Conservation (phyloP, 2,329 filamentous ascomycete species). For the Polytolypa hystricis region DNA sequence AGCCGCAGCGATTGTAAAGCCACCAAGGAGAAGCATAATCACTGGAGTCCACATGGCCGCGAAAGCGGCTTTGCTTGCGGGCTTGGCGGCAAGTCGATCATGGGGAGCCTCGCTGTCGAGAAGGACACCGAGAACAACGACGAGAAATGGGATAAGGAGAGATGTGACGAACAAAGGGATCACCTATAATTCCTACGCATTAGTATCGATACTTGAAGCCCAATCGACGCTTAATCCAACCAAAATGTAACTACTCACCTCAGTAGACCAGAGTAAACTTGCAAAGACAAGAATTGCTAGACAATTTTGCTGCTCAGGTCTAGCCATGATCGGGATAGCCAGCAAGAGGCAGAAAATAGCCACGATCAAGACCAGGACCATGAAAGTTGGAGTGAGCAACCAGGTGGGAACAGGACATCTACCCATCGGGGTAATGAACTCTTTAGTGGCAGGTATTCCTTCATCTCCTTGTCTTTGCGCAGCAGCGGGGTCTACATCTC, state of each 20-base stretch:
- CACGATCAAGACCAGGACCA: slow-evolving; percentile 60
- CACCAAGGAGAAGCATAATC: slow-evolving; percentile 93
- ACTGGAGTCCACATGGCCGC: slow-evolving; percentile 98
- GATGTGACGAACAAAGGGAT: slow-evolving; percentile 97
- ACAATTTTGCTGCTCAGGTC: slow-evolving; percentile 88
- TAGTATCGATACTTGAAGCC: slow-evolving; percentile 6
- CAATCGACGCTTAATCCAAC: neutral
- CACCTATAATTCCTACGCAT: slow-evolving; percentile 42
- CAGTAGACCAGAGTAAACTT: slow-evolving; percentile 90
- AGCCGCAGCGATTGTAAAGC: slow-evolving; percentile 90
- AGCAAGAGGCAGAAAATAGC: slow-evolving; percentile 64
- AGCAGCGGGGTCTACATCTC: slow-evolving; percentile 55
- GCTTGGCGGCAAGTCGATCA: slow-evolving; percentile 62
- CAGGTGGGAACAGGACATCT: slow-evolving; percentile 65
- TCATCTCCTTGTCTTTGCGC: slow-evolving; percentile 79
- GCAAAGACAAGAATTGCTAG: slow-evolving; percentile 88
- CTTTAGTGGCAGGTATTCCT: slow-evolving; percentile 51
- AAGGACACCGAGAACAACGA: slow-evolving; percentile 75
- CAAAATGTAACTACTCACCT: slow-evolving; percentile 44
- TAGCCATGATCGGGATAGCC: slow-evolving; percentile 68
- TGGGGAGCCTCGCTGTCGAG: slow-evolving; percentile 62
- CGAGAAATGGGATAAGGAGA: slow-evolving; percentile 83
- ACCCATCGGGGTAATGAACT: slow-evolving; percentile 69
- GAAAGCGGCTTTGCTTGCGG: slow-evolving; percentile 75
- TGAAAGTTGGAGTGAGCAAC: slow-evolving; percentile 73